phyloP scores from a whole-genome alignment of 2,329 filamentous ascomycete species.

The Cordyceps militaris region DNA sequence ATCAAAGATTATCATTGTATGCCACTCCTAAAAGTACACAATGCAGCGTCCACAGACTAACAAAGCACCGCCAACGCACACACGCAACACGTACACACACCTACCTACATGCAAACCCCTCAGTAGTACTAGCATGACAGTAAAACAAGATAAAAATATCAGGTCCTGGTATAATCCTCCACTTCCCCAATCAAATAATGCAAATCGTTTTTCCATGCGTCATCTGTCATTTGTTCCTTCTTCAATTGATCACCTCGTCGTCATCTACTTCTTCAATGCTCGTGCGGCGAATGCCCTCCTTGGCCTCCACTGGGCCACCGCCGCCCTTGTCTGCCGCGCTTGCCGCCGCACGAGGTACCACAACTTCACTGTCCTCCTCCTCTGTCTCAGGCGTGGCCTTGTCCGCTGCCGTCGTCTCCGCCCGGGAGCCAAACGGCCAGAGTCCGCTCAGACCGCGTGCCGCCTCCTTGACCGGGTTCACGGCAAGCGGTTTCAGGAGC shows the following conservation, averaged over 20 bases:
- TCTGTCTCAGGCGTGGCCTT: conserved; percentile 19
- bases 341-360: conserved; percentile 14
- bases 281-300: conserved; percentile 46
- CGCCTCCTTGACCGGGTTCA: conserved; percentile 41
- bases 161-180: not conserved
- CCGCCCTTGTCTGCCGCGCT: conserved; percentile 27
- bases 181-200: not conserved
- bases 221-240: not conserved
- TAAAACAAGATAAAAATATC: not conserved
- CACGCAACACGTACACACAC: not conserved
- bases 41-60: not conserved
- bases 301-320: conserved; percentile 39
- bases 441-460: conserved; percentile 43
- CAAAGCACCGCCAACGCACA: not conserved
- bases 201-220: not conserved
- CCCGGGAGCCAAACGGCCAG: conserved; percentile 47
- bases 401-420: conserved; percentile 31
- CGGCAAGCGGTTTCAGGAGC: conserved; percentile 48
- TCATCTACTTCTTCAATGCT: conserved; percentile 55
- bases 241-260: conserved; percentile 32
- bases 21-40: not conserved
- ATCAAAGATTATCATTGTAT: not conserved
- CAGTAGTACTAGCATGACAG: not conserved
- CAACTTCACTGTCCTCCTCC: conserved; percentile 21
- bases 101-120: not conserved